These are phyloP conservation scores for Cryphonectria naterciae DNA, from an alignment of 2,329 filamentous ascomycete species.

Conservation along the genomic window DNA sequence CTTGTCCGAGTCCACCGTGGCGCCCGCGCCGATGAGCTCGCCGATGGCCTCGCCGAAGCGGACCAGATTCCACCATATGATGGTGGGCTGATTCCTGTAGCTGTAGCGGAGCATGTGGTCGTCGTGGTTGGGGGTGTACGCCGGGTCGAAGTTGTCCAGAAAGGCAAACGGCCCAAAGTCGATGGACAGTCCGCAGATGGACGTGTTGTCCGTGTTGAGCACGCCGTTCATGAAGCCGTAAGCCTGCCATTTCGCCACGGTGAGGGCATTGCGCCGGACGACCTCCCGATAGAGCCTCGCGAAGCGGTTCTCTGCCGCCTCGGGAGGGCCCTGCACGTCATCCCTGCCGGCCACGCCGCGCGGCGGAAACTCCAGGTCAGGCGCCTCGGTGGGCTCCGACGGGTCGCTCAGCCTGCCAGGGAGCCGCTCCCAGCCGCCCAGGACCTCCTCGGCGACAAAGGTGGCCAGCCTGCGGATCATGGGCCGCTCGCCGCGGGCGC, in stretches of 20 bases:
- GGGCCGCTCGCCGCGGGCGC: conserved; percentile 76
- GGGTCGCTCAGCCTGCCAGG: conserved; percentile 63
- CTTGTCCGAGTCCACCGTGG: conserved; percentile 68
- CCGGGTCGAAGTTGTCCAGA: conserved; percentile 93
- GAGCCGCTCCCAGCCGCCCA: conserved; percentile 84
- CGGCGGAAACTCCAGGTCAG: conserved; percentile 43
- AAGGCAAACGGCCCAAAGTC: conserved; percentile 98
- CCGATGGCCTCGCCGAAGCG: conserved; percentile 87
- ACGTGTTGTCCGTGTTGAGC: conserved; percentile 97
- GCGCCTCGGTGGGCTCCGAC: conserved; percentile 51
- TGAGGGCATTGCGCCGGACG: conserved; percentile 80
- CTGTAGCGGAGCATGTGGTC: conserved; percentile 85
- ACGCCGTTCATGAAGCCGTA: conserved; percentile 99
- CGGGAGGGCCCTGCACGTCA: conserved; percentile 67
- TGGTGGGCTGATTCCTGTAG: conserved; percentile 91
- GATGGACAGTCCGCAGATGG: conserved; percentile 83
- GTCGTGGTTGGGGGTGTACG: conserved; percentile 96
- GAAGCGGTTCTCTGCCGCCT: conserved; percentile 82
- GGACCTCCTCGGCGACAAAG: conserved; percentile 86
- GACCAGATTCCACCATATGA: conserved; percentile 99
- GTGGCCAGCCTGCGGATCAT: conserved; percentile 75
- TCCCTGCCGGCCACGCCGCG: conserved; percentile 57
- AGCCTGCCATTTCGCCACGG: conserved; percentile 92
- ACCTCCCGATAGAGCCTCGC: conserved; percentile 86
- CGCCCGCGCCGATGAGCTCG: conserved; percentile 81